Base-by-base conservation (phyloP, 176 grass and related monocot species). In the Eleusine indica region DNA sequence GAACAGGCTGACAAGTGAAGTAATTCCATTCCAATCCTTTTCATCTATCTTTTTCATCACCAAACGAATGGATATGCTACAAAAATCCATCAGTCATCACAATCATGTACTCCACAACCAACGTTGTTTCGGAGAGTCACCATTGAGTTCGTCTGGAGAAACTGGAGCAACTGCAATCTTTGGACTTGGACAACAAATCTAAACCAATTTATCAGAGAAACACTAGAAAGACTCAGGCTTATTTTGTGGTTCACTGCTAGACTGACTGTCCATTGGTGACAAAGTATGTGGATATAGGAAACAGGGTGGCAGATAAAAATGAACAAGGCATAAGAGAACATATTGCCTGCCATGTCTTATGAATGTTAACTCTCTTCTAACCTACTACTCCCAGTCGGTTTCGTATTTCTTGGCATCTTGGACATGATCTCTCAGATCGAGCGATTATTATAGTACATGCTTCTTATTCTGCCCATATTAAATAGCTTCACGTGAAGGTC, bases 201-300 rank as follows among this genome's bases (percentile, higher is more conserved):
- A 85, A 84, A 66, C 5, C 18, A 85, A 70, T 15, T 52, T 71
- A 48, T 49, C 30, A 80, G 38, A 46, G n/a, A 49, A 69, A 19
- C 3, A 35, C 7, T 22, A 52, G 7, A 67, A 63, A 39, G 41
- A 43, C 41, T 19, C 2, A 7, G 42, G 44, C 44, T 47, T 47
- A 47, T 47, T 8, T 47, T 47, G 44, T 47, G 44, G 44, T 47
- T 47, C 44, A 47, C 44, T 47, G 44, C 9, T 47, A 47, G 44
- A 47, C 44, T 47, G 9, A 47, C 44, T 2, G 11, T 47, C 44
- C 44, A 47, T 60, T 48, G 58, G 39, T 58, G 4, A 75, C n/a
- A 48, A 75, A 9, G 28, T 29, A 81, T 48, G 13, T 17, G 76
- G 6, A 49, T 25, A 40, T 61, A 80, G 48, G 39, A 79, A 78